Base-by-base conservation (phyloP, 768 basidiomycete genomes). In the Filobasidium wieringae region DNA sequence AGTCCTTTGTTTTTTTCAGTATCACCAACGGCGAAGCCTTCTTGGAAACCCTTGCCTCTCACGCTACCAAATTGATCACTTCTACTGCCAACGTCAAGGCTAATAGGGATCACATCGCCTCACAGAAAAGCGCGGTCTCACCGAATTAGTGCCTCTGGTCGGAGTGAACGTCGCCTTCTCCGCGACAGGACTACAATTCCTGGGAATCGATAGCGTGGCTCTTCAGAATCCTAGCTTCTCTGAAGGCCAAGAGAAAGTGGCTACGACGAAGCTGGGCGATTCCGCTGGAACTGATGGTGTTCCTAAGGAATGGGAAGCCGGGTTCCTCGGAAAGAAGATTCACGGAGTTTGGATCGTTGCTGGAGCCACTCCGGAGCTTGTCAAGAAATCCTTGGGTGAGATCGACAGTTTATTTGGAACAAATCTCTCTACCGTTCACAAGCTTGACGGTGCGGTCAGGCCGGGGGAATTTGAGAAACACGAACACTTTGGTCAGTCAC, bases 41-140 rank as follows among this genome's bases (percentile, higher is more conserved):
- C 31, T 30, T n/a, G 7, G 7, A 31, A 26, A 30, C 29, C 14
- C 29, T 51, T 14, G 11, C 50, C 12, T 19, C 9, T 14, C 15
- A 51, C 50, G 29, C 50, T 53, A 40, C 39, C 33, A 22, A 19
- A 24, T 66, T 71, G 33, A 59, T 70, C 51, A 47, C 26, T 26
- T 37, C 45, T 11, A 31, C 45, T 19, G n/a, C 7, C 47, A 37
- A 51, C 60, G 55, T 39, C 30, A 11, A 14, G 30, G 24, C 31
- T 15, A 32, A 47, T 15, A 33, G 56, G 51, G 31, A 60, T 14
- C 36, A 50, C 12, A 53, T 31, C 24, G 30, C 57, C 26, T 56
- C 67, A 52, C 70, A 64, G 24, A 51, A 56, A 77, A 50, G 78
- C 77, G 14, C 73, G 80, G 15, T 79, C 80, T 17, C 78, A 76